phyloP scores from a whole-genome alignment of 768 basidiomycete species.

The Tulasnella sp. region DNA sequence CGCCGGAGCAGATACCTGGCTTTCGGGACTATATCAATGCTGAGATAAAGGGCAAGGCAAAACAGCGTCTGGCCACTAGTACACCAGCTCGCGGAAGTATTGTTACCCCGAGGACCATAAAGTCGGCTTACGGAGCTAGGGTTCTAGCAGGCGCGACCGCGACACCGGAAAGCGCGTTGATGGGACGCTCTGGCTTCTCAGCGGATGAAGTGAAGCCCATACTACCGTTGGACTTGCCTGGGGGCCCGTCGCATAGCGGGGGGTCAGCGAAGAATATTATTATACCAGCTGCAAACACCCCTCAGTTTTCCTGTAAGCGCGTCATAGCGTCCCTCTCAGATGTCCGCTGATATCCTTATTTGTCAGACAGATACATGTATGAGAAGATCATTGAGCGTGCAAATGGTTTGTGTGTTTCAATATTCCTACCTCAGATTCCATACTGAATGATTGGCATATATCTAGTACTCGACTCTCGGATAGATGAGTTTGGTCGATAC shows the following conservation, averaged over 20 bases:
- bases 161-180: not conserved
- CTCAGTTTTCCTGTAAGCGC: conserved; percentile 19
- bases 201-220: conserved; percentile 23
- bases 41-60: conserved; percentile 26
- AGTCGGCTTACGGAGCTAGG: conserved; percentile 1
- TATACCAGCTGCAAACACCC: conserved; percentile 25
- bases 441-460: not conserved
- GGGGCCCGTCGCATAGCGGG: conserved; percentile 11
- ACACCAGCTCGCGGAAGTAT: not conserved
- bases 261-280: conserved; percentile 22
- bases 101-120: not conserved
- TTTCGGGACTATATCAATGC: conserved; percentile 27
- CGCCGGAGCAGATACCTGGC: not conserved
- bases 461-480: conserved; percentile 70
- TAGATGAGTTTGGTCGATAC: conserved; percentile 74
- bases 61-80: conserved; percentile 10
- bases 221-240: conserved; percentile 16
- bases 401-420: conserved; percentile 44
- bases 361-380: conserved; percentile 82
- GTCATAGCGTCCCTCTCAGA: not conserved
- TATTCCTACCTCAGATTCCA: not conserved
- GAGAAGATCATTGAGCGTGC: conserved; percentile 80
- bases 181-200: conserved; percentile 27
- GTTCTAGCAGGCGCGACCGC: not conserved
- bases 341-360: not conserved